Conservation (phyloP, 2,329 filamentous ascomycete species). For the Tolypocladium tropicale region DNA sequence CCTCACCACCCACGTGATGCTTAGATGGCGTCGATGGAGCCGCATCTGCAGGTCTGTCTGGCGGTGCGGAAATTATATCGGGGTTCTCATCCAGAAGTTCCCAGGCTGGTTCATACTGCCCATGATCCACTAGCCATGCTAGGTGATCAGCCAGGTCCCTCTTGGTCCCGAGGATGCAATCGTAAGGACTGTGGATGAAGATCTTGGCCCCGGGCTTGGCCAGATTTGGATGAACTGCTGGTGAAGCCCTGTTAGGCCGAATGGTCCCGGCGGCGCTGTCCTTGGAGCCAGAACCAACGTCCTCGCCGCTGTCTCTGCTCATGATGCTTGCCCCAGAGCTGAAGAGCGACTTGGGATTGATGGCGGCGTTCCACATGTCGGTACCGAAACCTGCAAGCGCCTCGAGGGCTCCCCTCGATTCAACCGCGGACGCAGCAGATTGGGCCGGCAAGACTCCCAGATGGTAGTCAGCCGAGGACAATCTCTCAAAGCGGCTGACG, state of each 20-base stretch:
- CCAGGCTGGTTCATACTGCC: constrained; percentile 80
- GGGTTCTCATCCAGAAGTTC: constrained; percentile 81
- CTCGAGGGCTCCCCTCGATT: constrained; percentile 63
- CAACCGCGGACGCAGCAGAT: constrained; percentile 51
- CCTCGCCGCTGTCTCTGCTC: constrained; percentile 52
- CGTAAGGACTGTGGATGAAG: constrained; percentile 92
- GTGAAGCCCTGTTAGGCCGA: constrained; percentile 14
- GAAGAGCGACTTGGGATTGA: constrained; percentile 80
- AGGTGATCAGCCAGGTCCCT: constrained; percentile 80
- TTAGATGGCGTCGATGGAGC: constrained; percentile 30
- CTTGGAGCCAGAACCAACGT: constrained; percentile 36
- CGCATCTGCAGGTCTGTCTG: constrained; percentile 29
- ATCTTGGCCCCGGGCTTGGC: constrained; percentile 56
- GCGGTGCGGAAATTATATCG: constrained; percentile 45
- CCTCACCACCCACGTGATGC: constrained; percentile 32
- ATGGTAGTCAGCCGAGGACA: constrained; percentile 88
- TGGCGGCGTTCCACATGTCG: constrained; percentile 83
- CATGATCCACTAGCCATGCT: constrained; percentile 71
- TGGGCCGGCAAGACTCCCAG: constrained; percentile 71
- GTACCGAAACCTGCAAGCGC: constrained; percentile 60
- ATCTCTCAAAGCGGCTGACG: constrained; percentile 74
- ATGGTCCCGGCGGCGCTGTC: constrained; percentile 21
- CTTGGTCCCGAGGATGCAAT: constrained; percentile 87
- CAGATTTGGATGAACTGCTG: constrained; percentile 42
- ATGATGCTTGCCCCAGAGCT: constrained; percentile 73